Evolutionary conservation across 2,329 filamentous ascomycete genomes (phyloP), one percentile per base, ranked within the genome.

Genomic region (Thielaviopsis punctulata): DNA sequence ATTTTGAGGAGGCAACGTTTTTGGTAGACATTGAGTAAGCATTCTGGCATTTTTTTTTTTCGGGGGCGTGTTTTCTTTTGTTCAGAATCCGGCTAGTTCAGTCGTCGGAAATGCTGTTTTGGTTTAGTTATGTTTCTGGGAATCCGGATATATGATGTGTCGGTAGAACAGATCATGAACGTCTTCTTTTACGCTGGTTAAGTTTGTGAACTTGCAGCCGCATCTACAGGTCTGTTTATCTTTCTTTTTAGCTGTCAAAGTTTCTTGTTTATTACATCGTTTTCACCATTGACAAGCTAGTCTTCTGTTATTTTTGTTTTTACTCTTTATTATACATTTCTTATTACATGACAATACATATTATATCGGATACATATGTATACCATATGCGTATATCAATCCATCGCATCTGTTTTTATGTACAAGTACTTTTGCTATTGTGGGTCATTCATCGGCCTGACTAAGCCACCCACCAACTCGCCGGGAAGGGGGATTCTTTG

Each of bases 1-100:
- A 86, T 61, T 86, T 86, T 62, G 79, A 75, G 53, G 83, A 87
- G 54, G 82, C 82, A 0, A 71, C 75, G 1, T 87, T 87, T 55
- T 62, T 82, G 51, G 76, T 49, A 10, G 45, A 49, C n/a, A 18
- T 48, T 18, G 13, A 48, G 8, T 30, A 36, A 48, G 12, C n/a
- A 12, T 21, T 21, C 41, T 48, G 18, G 22, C 23, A 13, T 33
- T 27, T 18, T 27, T 33, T 44, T 27, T 30, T 30, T 45, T 22
- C 18, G 39, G 22, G 22, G 23, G 22, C 8, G 33, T 43, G 15
- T 49, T 25, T 49, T 22, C 25, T 7, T 49, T 36, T 39, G 23
- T 10, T 49, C 36, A n/a, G n/a, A 15, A 2, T 6, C 30, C 30
- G 30, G 30, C 13, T 15, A 4, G 30, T 36, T 36, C 30, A 36